Conservation (phyloP, 306 rosid genomes). For the Vigna angularis region DNA sequence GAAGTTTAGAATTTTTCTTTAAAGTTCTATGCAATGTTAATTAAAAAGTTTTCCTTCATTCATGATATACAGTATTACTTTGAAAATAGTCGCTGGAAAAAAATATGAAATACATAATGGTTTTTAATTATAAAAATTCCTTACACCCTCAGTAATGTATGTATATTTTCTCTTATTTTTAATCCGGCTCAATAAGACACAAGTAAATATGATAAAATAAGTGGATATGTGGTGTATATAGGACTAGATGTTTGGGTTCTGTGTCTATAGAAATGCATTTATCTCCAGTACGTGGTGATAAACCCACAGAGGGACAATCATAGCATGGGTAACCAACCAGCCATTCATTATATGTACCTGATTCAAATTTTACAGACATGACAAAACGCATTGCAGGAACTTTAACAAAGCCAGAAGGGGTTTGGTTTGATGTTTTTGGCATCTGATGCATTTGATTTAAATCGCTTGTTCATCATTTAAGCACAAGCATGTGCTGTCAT, state of each 20-base stretch:
- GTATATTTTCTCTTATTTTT: neutral
- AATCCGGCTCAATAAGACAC: neutral
- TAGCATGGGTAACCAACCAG: neutral
- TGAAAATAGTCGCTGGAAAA: neutral
- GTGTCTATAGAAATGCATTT: neutral
- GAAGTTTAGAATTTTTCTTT: neutral
- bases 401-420: conserved; percentile 18
- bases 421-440: conserved; percentile 26
- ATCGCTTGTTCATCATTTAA: neutral
- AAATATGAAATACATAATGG: neutral
- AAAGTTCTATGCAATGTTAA: neutral
- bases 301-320: conserved; percentile 3
- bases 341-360: neutral
- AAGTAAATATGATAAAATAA: too few species aligned
- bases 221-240: neutral
- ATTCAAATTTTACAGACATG: conserved; percentile 29
- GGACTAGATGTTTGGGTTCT: neutral
- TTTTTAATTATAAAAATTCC: too few species aligned
- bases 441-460: conserved; percentile 21
- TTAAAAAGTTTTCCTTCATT: neutral
- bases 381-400: neutral
- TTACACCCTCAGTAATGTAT: too few species aligned
- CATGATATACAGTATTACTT: neutral
- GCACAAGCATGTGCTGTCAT: conserved; percentile 12
- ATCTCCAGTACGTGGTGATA: conserved; percentile 2